Percentiles rank a stretch among this genome's conserved stretches.
phyloP scores from a whole-genome alignment of 1,284 basidiomycete species.

The Ustilago xerochloae region DNA sequence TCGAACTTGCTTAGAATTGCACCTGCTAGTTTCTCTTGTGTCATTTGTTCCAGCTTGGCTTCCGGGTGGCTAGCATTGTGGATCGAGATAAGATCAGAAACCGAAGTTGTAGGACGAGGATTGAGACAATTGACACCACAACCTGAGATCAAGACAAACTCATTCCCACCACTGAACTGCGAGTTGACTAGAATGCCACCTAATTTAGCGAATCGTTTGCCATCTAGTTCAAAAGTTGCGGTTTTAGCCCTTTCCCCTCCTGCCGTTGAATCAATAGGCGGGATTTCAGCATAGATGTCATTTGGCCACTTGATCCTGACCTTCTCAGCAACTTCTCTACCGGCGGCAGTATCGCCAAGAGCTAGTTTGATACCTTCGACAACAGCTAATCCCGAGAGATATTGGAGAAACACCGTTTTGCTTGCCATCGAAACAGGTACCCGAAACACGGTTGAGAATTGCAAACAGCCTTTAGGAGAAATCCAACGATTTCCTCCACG shows the following conservation, averaged over 20 bases:
- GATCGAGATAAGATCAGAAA: slow-evolving; percentile 75
- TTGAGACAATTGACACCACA: slow-evolving; percentile 91
- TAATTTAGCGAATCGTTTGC: slow-evolving; percentile 61
- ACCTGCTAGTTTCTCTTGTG: slow-evolving; percentile 82
- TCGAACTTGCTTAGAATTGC: slow-evolving; percentile 82
- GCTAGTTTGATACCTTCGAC: slow-evolving; percentile 78
- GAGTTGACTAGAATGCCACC: slow-evolving; percentile 89
- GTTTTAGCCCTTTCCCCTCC: slow-evolving; percentile 63
- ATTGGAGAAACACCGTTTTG: slow-evolving; percentile 93
- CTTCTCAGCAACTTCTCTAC: slow-evolving; percentile 72
- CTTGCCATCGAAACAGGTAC: slow-evolving; percentile 74
- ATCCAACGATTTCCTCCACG: slow-evolving; percentile 92
- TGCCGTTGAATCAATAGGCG: slow-evolving; percentile 68
- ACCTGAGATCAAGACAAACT: slow-evolving; percentile 81
- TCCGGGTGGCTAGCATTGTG: slow-evolving; percentile 74
- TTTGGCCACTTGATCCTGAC: slow-evolving; percentile 92
- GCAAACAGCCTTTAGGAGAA: slow-evolving; percentile 87
- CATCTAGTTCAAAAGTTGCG: slow-evolving; percentile 68
- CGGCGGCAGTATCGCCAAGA: slow-evolving; percentile 72
- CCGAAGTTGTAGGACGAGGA: slow-evolving; percentile 82
- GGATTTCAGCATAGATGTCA: slow-evolving; percentile 84
- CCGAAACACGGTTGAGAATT: slow-evolving; percentile 83
- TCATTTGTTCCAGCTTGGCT: slow-evolving; percentile 70
- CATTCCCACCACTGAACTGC: slow-evolving; percentile 77
- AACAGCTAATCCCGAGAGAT: slow-evolving; percentile 89